These are phyloP conservation scores for Epichloe gansuensis DNA, from an alignment of 2,329 filamentous ascomycete genomes.

Conservation along the genomic window DNA sequence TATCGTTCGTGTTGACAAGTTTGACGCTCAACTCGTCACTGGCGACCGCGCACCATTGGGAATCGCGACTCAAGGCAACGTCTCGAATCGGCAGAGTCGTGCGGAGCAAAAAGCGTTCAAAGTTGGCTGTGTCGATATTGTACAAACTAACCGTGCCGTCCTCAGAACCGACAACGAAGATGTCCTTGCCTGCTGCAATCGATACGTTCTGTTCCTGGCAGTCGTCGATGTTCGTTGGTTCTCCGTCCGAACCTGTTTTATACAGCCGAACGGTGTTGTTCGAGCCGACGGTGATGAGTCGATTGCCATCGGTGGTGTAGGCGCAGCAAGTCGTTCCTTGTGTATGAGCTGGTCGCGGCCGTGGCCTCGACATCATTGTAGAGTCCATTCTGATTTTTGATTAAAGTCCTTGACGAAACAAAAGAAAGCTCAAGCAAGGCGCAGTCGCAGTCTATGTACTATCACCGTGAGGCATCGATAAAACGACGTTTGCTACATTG, in stretches of 20 bases:
- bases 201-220: constrained; percentile 75
- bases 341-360: constrained; percentile 62
- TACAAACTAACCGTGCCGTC: constrained; percentile 95
- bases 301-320: constrained; percentile 80
- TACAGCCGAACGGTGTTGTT: constrained; percentile 93
- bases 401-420: not conserved
- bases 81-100: constrained; percentile 80
- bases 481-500: not conserved
- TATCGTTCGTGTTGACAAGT: constrained; percentile 71
- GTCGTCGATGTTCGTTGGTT: constrained; percentile 85
- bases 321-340: constrained; percentile 75
- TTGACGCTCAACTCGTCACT: constrained; percentile 92
- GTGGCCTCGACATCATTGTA: constrained; percentile 30
- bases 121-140: constrained; percentile 58
- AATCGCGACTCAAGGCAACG: constrained; percentile 67
- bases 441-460: not conserved
- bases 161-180: constrained; percentile 81
- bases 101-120: constrained; percentile 72
- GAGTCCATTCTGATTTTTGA: constrained; percentile 17
- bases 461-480: not conserved
- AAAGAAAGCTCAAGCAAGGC: not conserved
- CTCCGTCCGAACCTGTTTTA: constrained; percentile 79
- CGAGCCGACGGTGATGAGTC: constrained; percentile 79
- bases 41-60: constrained; percentile 84
- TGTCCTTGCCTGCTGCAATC: constrained; percentile 63